These are phyloP conservation scores for Leucoagaricus sp. DNA, from an alignment of 1,284 basidiomycete species.

Conservation along the genomic window DNA sequence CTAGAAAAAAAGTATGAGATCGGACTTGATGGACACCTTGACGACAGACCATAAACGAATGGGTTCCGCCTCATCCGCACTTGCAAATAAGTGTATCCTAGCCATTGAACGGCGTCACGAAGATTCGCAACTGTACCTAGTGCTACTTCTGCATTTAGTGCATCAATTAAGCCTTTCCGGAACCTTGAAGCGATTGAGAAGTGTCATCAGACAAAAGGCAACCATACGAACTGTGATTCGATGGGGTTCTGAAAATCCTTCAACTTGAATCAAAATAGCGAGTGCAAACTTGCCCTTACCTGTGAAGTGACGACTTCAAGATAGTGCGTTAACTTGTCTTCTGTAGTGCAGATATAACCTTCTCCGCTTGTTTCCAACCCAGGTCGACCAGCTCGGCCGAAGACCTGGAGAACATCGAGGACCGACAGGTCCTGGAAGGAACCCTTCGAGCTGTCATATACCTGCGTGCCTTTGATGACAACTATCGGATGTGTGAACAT, in stretches of 20 bases:
- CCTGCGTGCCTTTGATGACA: constrained; percentile 97
- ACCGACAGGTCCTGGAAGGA: constrained; percentile 93
- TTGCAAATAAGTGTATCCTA: constrained; percentile 97
- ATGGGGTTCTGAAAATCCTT: constrained; percentile 74
- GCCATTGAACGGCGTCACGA: constrained; percentile 90
- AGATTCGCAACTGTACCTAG: constrained; percentile 93
- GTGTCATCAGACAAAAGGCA: background rate
- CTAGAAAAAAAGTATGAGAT: constrained; percentile 37
- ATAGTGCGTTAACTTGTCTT: constrained; percentile 94
- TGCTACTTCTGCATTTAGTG: constrained; percentile 95
- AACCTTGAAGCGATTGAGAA: constrained; percentile 56
- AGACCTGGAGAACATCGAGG: constrained; percentile 95
- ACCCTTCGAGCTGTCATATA: constrained; percentile 91
- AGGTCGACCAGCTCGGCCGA: constrained; percentile 96
- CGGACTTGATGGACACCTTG: background rate
- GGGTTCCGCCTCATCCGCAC: constrained; percentile 96
- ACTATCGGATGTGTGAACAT: constrained; percentile 45
- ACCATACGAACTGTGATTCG: constrained; percentile 80
- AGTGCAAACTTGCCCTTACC: too few species aligned
- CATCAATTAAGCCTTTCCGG: constrained; percentile 83
- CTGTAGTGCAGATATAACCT: constrained; percentile 94
- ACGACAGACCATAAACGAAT: constrained; percentile 76
- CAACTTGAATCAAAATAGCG: background rate
- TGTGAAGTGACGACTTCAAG: constrained; percentile 88
- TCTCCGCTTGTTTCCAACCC: constrained; percentile 95